Evolutionary conservation across 1,284 basidiomycete genomes (phyloP), one percentile per base, ranked within the genome.

Genomic region (Wallemia mellicola): DNA sequence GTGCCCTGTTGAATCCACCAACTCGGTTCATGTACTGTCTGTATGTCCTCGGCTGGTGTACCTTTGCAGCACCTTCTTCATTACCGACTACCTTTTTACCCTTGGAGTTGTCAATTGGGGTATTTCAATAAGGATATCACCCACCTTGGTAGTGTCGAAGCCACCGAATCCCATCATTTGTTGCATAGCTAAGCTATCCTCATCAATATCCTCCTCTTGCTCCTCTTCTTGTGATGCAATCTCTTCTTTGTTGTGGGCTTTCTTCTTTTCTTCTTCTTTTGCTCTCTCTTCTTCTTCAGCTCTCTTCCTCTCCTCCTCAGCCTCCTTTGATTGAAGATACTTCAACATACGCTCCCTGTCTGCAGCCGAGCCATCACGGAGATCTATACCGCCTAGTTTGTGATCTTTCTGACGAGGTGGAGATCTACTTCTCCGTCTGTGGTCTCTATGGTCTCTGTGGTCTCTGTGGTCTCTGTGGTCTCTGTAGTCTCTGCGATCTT

Each of bases 21-120:
- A 83, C 79, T 63, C 87, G 76, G 67, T 91, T 91, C 86, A 91
- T 91, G 69, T 91, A 91, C 71, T 95, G 91, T 63, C 91, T 75
- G 89, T 91, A 95, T 27, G 87, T 92, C 60, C 91, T 76, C 63
- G 81, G 78, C 72, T 89, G 87, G 76, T 91, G 91, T 65, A 94
- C 72, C 60, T 81, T 71, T 1, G 77, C 78, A 1, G 64, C 67
- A 28, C 88, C 88, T 7, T 67, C 71, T 0, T 67, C 66, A 28
- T 72, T 68, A 33, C 67, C 66, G 25, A 64, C 64, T 63, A 82
- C 79, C 69, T 88, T 83, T 63, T 91, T 88, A 25, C 83, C 86
- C 61, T 76, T 24, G 61, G 22, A 24, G n/a, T 55, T 2, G 32
- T 27, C 56, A 27, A 54, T 15, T 32, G 32, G 3, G n/a, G 24